Base-by-base conservation (phyloP, 495 filamentous ascomycete species). In the Podospora appendiculata region DNA sequence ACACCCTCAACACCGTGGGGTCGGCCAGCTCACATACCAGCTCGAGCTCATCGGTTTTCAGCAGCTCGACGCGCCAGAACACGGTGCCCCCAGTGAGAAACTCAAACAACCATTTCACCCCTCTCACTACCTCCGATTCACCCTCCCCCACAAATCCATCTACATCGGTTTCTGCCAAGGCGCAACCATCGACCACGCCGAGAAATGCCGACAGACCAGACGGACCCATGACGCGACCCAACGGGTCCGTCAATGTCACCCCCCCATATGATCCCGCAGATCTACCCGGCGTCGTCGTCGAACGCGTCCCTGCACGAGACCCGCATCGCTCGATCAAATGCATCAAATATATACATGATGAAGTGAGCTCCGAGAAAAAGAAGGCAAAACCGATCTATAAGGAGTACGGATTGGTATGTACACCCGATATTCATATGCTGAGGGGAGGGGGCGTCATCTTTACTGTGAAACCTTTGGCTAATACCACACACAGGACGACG, bases 121-220 rank as follows among this genome's bases (percentile, higher is more conserved):
- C 90, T 43, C 77, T 91, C 54, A 92, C 88, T 19, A 84, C 81
- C 55, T 67, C 75, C 59, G 89, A 87, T 57, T 89, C 85, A 33
- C 90, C 90, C n/a, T 80, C 85, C 34, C 78, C 81, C 41, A 70
- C 69, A 60, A 82, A 84, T 66, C 63, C 63, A 32, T 67, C 71
- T 39, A 52, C 64, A 48, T 40, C 61, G 49, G 57, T 56, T 43
- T 52, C 53, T 55, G 8, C 57, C 53, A 73, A 74, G 59, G 62
- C 66, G 55, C 63, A 67, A 47, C 25, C 25, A 25, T 56, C 63
- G 62, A 63, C 66, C 62, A 64, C 68, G 40, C 59, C 60, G 44
- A 60, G 45, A 35, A 46, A 60, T 52, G 50, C 51, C 57, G 62
- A 63, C 62, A 61, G 51, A 51, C 35, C 43, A 56, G 57, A 67